Evolutionary conservation across 371 early-diverging fungal genomes (phyloP).

Genomic region (Mortierella sp.): DNA sequence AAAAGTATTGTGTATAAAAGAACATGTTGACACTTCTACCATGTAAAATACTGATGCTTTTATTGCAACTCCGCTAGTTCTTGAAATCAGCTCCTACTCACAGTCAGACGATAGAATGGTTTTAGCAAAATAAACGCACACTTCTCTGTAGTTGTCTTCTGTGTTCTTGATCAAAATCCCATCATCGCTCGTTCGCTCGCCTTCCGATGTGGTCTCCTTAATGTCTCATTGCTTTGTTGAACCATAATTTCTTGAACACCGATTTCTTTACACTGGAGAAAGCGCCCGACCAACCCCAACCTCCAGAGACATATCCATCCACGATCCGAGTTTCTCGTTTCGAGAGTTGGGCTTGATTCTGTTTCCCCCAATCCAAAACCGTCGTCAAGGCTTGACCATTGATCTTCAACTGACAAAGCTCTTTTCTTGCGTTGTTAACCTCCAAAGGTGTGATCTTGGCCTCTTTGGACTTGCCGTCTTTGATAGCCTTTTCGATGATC

Average conservation of each 20-base stretch:
- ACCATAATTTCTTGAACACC: slow-evolving; percentile 15
- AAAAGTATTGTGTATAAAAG: too few relatives aligned
- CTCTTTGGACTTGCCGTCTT: slow-evolving; percentile 15
- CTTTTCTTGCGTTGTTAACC: slow-evolving; percentile 19
- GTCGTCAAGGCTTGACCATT: slow-evolving; percentile 32
- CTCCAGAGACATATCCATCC: slow-evolving; percentile 31
- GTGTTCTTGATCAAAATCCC: slow-evolving; percentile 8
- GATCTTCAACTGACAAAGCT: slow-evolving; percentile 29
- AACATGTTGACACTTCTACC: too few relatives aligned
- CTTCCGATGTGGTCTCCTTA: slow-evolving; percentile 1
- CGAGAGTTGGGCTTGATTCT: slow-evolving; percentile 25
- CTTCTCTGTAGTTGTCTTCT: background rate
- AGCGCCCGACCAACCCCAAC: slow-evolving; percentile 20
- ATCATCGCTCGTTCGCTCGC: slow-evolving; percentile 9
- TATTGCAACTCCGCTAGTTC: too few relatives aligned
- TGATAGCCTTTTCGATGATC: slow-evolving; percentile 32
- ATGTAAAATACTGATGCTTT: too few relatives aligned
- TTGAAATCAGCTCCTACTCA: too few relatives aligned
- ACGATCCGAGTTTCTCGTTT: slow-evolving; percentile 25
- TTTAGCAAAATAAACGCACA: too few relatives aligned
- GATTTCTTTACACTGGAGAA: slow-evolving; percentile 14
- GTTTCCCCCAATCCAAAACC: slow-evolving; percentile 30
- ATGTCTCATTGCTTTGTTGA: slow-evolving; percentile 10
- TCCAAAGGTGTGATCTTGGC: slow-evolving; percentile 22
- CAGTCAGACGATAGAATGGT: too few relatives aligned